These are phyloP conservation scores for Sisymbrium altissimum DNA, from an alignment of 345 rosid species.

Conservation along the genomic window DNA sequence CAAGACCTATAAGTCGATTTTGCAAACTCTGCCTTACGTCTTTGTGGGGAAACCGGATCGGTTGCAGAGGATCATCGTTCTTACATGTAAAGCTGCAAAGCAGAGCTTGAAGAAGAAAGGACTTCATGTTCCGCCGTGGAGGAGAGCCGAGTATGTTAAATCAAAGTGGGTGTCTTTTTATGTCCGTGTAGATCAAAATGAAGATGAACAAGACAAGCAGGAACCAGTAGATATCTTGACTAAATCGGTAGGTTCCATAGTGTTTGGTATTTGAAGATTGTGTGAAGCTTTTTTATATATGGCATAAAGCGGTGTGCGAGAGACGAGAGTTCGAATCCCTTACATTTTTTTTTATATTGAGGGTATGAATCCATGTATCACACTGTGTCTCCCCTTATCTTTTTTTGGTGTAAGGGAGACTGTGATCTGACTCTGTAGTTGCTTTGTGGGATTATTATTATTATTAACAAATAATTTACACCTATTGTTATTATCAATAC, in stretches of 20 bases:
- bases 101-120: conserved; percentile 90
- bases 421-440: conserved; percentile 18
- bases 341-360: conserved; percentile 19
- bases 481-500: background rate
- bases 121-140: conserved; percentile 88
- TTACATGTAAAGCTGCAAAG: conserved; percentile 66
- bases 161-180: conserved; percentile 80
- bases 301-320: conserved; percentile 19
- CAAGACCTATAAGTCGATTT: conserved; percentile 57
- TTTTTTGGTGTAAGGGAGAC: conserved; percentile 30
- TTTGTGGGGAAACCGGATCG: conserved; percentile 75
- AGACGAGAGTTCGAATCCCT: conserved; percentile 20
- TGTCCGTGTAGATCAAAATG: conserved; percentile 28
- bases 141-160: conserved; percentile 72
- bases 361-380: conserved; percentile 19
- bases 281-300: conserved; percentile 9
- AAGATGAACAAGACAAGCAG: conserved; percentile 9
- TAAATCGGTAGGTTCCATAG: conserved; percentile 12
- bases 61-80: conserved; percentile 56
- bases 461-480: background rate
- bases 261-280: conserved; percentile 17
- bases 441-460: background rate
- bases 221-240: conserved; percentile 6
- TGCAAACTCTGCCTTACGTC: conserved; percentile 67
- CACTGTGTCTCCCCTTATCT: conserved; percentile 9